Evolutionary conservation across 2,329 filamentous ascomycete genomes (phyloP), one percentile per base, ranked within the genome.

Genomic region (Pseudogymnoascus sp.): DNA sequence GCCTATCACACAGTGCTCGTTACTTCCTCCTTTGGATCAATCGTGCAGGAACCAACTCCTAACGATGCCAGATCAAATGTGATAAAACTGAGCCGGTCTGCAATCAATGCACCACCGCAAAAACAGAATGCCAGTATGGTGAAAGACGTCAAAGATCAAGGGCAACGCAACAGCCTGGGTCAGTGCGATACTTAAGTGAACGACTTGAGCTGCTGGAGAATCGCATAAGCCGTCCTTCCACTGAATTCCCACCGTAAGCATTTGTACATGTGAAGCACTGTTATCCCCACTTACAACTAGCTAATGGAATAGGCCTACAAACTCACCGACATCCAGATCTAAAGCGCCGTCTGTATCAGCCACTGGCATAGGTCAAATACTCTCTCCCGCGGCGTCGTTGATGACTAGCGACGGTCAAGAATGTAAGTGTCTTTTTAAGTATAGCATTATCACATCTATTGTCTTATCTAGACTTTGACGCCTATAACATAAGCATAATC

Each of bases 321-420:
- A n/a, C 45, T 52, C 26, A 31, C 45, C 14, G 21, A 10, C 23
- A 52, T 4, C n/a, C 23, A 16, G n/a, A 55, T 31, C 10, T 12
- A 55, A 55, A 19, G 14, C n/a, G 26, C 45, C 45, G 26, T 33
- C 11, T 33, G 29, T 19, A 31, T 26, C 26, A 55, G 33, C 26
- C 26, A 19, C 26, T 19, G n/a, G 45, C 45, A 33, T 33, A 55
- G 26, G 33, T 55, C 45, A 31, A 55, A 19, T 19, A 31, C n/a
- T 55, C 45, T 55, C 45, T 12, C n/a, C 26, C 45, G 11, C 45
- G 3, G 45, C n/a, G n/a, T 33, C 45, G 26, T 55, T 55, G 45
- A 55, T 55, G 45, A 55, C 45, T 55, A 7, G 45, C 45, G 45
- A 55, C 12, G 45, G 45, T 33, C 45, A 55, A 55, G 45, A 55